Base-by-base conservation (phyloP, 2,329 filamentous ascomycete genomes). In the Pseudogymnoascus sp. region DNA sequence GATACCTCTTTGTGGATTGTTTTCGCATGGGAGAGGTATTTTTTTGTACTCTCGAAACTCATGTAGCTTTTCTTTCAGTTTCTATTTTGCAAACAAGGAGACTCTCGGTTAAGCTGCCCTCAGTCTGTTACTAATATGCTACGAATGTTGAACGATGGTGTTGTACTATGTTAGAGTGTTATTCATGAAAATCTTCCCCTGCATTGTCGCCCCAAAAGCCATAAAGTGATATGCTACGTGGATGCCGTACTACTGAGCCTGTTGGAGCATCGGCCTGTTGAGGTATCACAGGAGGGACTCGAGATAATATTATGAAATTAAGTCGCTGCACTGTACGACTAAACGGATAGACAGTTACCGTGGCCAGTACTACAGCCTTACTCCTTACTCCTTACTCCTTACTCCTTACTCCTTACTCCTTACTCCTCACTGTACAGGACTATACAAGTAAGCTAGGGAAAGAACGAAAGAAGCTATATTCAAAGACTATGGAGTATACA, bases 71-170 rank as follows among this genome's bases (percentile, higher is more conserved):
- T 61, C 39, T 61, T 43, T 61, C 39, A 39, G 60, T 43, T 39
- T 25, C 39, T 61, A 39, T 39, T 61, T 61, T 61, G 60, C 60
- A 61, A 61, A 61, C 51, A 57, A 41, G 39, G 60, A 61, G 34
- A 43, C 34, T 61, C 23, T 61, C 60, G 60, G 60, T 61, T 61
- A 39, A 43, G 36, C 60, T 61, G 14, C 60, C 60, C 60, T 39
- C 19, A 61, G 60, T 43, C 60, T 61, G 62, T 34, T 63, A 57
- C 37, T 63, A 63, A 63, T 63, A 63, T 61, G 45, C 43, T 41
- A 63, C 48, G 62, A 61, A 57, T 34, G 41, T 63, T 61, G 41
- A 61, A 63, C 48, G 62, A 63, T 63, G 31, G 45, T 62, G 37
- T 62, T 62, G 61, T 45, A 48, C 61, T 48, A 62, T 60, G 39